These are phyloP conservation scores for Juglanconis oblonga DNA, from an alignment of 2,329 filamentous ascomycete species.

Conservation along the genomic window DNA sequence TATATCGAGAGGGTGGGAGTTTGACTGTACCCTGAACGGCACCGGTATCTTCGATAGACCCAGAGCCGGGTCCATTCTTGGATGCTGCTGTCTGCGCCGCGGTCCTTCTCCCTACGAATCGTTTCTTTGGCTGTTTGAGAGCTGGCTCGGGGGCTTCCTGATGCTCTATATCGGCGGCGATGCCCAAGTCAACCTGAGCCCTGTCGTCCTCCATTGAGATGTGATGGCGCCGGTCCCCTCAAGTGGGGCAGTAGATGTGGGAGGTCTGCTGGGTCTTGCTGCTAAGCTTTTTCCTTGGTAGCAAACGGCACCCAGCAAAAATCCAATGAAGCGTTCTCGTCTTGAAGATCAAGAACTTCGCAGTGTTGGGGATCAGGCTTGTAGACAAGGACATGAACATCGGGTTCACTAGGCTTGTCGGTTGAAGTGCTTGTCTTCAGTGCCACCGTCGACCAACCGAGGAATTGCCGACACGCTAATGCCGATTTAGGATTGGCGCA, in stretches of 20 bases:
- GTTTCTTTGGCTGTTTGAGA: conserved; percentile 76
- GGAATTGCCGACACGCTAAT: background rate
- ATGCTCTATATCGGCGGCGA: conserved; percentile 63
- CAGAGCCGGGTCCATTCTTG: conserved; percentile 35
- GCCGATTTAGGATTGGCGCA: background rate
- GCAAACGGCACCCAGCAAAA: background rate
- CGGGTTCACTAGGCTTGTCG: too few relatives aligned
- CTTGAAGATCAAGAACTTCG: too few relatives aligned
- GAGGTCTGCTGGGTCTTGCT: background rate
- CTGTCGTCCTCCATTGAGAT: conserved; percentile 72
- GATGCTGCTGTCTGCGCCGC: conserved; percentile 58
- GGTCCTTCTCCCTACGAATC: conserved; percentile 82
- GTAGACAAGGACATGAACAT: too few relatives aligned
- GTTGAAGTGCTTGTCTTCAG: too few relatives aligned
- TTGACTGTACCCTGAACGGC: conserved; percentile 62
- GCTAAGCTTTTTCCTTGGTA: too few relatives aligned
- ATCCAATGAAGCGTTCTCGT: background rate
- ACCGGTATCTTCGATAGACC: conserved; percentile 55
- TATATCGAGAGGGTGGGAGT: background rate
- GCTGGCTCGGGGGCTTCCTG: conserved; percentile 39
- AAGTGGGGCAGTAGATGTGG: background rate
- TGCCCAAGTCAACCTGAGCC: conserved; percentile 65
- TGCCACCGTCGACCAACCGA: background rate
- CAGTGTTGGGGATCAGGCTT: too few relatives aligned
- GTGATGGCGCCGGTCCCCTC: background rate